Evolutionary conservation across 768 basidiomycete species (phyloP), one percentile per base, ranked within the genome.

Genomic region (Amanita rubescens): DNA sequence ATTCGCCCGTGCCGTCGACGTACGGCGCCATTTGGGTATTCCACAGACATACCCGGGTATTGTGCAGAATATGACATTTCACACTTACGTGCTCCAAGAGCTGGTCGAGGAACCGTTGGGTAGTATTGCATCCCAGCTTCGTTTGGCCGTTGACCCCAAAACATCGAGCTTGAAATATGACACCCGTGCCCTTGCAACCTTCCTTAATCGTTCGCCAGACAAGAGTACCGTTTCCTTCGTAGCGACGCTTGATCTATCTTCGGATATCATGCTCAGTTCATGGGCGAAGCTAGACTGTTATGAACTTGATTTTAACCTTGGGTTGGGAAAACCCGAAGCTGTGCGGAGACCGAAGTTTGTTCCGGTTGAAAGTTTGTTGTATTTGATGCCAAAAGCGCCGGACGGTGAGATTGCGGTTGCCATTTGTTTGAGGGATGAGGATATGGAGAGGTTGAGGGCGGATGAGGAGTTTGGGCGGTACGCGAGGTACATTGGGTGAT

Each of bases 211-310:
- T 25, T 9, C 56, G 11, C 17, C 50, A 20, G 53, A 62, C 39
- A 65, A 63, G 33, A 55, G 24, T 25, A 22, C 10, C 1, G 30
- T 56, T 9, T 54, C 46, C 7, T 51, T 65, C 10, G 61, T 61
- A 1, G 65, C 61, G 17, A 49, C 43, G 1, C 32, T 66, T 7
- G 49, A 62, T 42, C 27, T 54, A 1, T 47, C 55, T 1, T 38
- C 35, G n/a, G 66, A 65, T 34, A 53, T 67, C 52, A 62, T 62
- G 63, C 54, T 66, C 3, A 65, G 62, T 49, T 67, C 65, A 10
- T 67, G 65, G 66, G 60, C 61, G 14, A 62, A 65, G 43, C 51
- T 60, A 10, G 39, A 59, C 22, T 57, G 57, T 48, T 30, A 4
- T 30, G 53, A 59, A 4, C 52, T 65, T n/a, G 62, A 66, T 34